Evolutionary conservation across 768 basidiomycete genomes (phyloP), one percentile per base, ranked within the genome.

Genomic region (Lentinula aciculospora): DNA sequence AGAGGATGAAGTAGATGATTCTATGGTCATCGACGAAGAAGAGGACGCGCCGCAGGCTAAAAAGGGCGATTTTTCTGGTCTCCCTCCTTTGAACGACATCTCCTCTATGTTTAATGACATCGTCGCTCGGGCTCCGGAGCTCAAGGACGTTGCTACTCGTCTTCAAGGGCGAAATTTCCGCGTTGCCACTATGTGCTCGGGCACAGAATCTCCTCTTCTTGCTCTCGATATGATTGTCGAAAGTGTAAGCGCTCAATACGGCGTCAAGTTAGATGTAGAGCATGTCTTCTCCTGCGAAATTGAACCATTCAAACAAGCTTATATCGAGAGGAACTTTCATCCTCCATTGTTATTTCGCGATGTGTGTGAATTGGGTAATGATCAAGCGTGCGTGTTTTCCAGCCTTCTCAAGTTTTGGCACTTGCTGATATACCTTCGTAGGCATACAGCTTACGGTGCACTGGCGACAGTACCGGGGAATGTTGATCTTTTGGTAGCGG

Each of bases 211-310:
- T 1, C 95, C 95, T 51, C 81, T 98, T 23, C 84, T 97, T 34
- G 95, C 95, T 13, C 77, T 98, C 46, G 87, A 90, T 29, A 73
- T 95, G 60, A 92, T 97, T 45, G 85, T 86, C 57, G 83, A 87
- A 58, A 82, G 87, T 4, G 81, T 96, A 62, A 71, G 82, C 29
- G 83, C 86, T 29, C 86, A 87, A 63, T 82, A 84, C 63, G 81
- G 75, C 3, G 64, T 88, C 53, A 73, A 79, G 2, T 72, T 97
- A 57, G 81, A 87, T 25, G 76, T 93, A 53, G 89, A 95, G 69
- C 94, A 97, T 71, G 92, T 95, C 44, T 96, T 97, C 73, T 96
- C 94, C 1, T 97, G 94, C 71, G 94, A 97, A 73, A 96, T 97
- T 57, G 94, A 94, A 67, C 94, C 94, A 3, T 96, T 94, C 79